phyloP scores from a whole-genome alignment of 768 basidiomycete genomes.

The Saitozyma podzolica region DNA sequence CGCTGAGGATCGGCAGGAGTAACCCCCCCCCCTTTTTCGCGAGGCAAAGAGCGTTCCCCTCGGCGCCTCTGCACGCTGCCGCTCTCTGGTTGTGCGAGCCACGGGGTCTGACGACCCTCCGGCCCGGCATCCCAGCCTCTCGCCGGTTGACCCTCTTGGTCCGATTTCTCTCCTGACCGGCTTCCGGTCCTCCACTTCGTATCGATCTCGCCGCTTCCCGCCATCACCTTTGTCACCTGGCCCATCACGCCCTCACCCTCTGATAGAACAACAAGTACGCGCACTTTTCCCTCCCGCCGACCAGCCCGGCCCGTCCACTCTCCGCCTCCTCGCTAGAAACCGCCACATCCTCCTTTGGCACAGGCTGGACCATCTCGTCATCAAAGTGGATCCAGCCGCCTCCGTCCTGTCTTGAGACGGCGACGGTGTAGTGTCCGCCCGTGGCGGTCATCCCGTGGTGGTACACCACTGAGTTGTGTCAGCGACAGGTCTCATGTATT shows the following conservation, averaged over 20 bases:
- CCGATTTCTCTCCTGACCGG: too few species aligned
- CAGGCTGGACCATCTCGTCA: constrained; percentile 80
- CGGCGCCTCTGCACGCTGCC: too few species aligned
- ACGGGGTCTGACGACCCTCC: too few species aligned
- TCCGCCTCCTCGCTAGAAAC: constrained; percentile 70
- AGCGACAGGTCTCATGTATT: background rate
- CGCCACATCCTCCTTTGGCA: constrained; percentile 56
- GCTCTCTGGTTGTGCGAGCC: too few species aligned
- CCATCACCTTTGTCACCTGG: too few species aligned
- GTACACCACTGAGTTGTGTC: constrained; percentile 66
- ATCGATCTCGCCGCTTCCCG: too few species aligned
- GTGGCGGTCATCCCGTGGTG: constrained; percentile 89
- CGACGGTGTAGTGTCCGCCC: constrained; percentile 93
- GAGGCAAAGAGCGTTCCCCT: too few species aligned
- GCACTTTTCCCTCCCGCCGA: constrained; percentile 63
- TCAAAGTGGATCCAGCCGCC: constrained; percentile 89
- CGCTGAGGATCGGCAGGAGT: too few species aligned
- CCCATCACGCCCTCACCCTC: constrained; percentile 52
- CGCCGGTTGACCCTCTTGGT: too few species aligned
- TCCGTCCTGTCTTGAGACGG: constrained; percentile 70
- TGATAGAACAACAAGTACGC: constrained; percentile 88
- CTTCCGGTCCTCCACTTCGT: too few species aligned
- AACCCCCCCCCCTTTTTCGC: too few species aligned
- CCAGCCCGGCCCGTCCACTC: constrained; percentile 40
- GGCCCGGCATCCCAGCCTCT: too few species aligned